Percentiles rank a stretch among this genome's conserved stretches.
These are phyloP conservation scores for Tagetes patula DNA, from an alignment of 129 eudicot species.

Conservation along the genomic window DNA sequence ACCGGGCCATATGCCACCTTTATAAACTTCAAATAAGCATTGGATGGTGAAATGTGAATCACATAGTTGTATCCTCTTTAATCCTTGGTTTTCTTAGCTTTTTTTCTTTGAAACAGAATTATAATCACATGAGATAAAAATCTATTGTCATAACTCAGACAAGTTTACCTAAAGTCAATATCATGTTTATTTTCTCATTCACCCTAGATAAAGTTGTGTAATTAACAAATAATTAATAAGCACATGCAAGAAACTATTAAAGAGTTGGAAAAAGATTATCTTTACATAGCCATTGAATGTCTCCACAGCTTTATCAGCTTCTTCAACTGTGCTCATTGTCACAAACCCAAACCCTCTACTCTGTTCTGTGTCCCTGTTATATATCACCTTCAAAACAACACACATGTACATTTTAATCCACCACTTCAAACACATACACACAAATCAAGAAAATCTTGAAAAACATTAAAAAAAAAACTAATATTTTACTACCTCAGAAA, in stretches of 20 bases:
- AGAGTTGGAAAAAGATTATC: slow-evolving; percentile 15
- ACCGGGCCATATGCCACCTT: too few species aligned
- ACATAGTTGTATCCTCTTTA: too few species aligned
- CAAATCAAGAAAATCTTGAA: not conserved
- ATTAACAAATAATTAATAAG: not conserved
- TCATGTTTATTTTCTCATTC: not conserved
- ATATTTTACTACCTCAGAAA: slow-evolving; percentile 61
- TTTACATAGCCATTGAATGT: slow-evolving; percentile 46
- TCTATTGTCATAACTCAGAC: not conserved
- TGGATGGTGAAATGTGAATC: too few species aligned
- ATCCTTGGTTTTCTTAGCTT: not conserved
- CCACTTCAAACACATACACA: not conserved
- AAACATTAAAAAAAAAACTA: not conserved
- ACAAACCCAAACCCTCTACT: slow-evolving; percentile 67
- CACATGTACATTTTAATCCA: slow-evolving; percentile 1
- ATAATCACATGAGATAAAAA: not conserved
- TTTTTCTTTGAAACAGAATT: not conserved
- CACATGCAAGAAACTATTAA: not conserved
- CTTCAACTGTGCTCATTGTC: slow-evolving; percentile 60
- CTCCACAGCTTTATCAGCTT: slow-evolving; percentile 62
- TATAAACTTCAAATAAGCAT: too few species aligned
- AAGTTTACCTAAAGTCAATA: not conserved
- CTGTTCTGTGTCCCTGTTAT: slow-evolving; percentile 49
- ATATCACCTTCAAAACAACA: slow-evolving; percentile 43
- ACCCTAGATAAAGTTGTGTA: not conserved